phyloP scores from a whole-genome alignment of 1,284 basidiomycete species.

The Puccinia brachypodii region DNA sequence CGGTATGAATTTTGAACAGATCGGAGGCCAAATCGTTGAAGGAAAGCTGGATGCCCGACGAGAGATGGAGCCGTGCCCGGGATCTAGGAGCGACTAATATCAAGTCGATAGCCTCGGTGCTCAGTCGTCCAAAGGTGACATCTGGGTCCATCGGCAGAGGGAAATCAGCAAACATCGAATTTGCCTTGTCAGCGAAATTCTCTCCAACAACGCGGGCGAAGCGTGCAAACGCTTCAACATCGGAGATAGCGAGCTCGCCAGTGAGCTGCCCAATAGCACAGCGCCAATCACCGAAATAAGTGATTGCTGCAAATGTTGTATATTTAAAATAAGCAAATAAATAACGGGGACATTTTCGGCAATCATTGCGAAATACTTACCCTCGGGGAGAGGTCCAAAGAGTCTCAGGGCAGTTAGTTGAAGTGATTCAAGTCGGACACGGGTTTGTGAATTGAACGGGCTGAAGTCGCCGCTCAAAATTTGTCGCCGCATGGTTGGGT shows the following conservation, averaged over 20 bases:
- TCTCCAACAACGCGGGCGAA: conserved; percentile 10
- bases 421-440: conserved; percentile 20
- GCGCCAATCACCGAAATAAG: conserved; percentile 38
- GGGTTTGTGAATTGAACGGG: conserved; percentile 22
- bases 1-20: conserved; percentile 21
- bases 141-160: conserved; percentile 6
- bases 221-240: conserved; percentile 20
- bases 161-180: conserved; percentile 20
- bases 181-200: conserved; percentile 18
- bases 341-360: not conserved
- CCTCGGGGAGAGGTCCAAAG: conserved; percentile 20
- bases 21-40: conserved; percentile 28
- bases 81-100: conserved; percentile 23
- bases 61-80: conserved; percentile 10
- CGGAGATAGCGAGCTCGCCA: conserved; percentile 18
- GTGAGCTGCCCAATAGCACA: conserved; percentile 22
- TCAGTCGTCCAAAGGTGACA: conserved; percentile 28
- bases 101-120: conserved; percentile 20
- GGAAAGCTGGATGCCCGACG: conserved; percentile 18
- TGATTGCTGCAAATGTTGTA: conserved; percentile 6
- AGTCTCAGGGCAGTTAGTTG: conserved; percentile 3
- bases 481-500: not conserved
- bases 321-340: not conserved
- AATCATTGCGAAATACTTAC: not conserved
- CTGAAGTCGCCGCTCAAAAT: conserved; percentile 29